These are phyloP conservation scores for Collybiopsis confluens DNA, from an alignment of 768 basidiomycete genomes.

Conservation along the genomic window DNA sequence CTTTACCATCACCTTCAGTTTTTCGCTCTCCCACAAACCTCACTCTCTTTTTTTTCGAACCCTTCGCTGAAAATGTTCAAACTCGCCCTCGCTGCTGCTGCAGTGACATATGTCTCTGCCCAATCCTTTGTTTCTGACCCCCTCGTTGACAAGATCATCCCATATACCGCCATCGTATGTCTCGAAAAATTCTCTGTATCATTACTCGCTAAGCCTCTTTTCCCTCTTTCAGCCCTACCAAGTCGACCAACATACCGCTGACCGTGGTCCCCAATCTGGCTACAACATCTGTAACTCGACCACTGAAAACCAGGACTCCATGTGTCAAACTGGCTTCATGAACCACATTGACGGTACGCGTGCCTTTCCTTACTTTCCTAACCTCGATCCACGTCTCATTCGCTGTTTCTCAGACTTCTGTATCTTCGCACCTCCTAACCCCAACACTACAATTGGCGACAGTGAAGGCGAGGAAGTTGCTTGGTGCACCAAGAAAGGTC, in stretches of 20 bases:
- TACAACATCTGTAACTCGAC: conserved; percentile 69
- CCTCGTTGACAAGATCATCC: conserved; percentile 8
- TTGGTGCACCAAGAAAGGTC: conserved; percentile 63
- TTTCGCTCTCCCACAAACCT: conserved; percentile 2
- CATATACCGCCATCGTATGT: conserved; percentile 9
- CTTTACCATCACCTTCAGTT: not conserved
- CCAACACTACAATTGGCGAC: conserved; percentile 50
- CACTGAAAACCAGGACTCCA: conserved; percentile 53
- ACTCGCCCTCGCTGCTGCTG: conserved; percentile 6
- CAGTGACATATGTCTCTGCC: conserved; percentile 8
- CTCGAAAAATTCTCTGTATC: too few species aligned
- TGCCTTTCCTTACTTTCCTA: not conserved
- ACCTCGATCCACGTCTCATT: not conserved
- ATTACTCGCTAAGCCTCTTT: not conserved
- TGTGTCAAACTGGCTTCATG: conserved; percentile 57
- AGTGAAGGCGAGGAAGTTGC: conserved; percentile 60
- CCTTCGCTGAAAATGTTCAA: conserved; percentile 2
- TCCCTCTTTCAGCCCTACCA: conserved; percentile 38
- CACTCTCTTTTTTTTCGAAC: conserved; percentile 1
- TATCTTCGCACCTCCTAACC: conserved; percentile 46
- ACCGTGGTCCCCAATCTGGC: conserved; percentile 42
- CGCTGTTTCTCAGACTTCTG: conserved; percentile 49
- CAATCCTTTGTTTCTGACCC: conserved; percentile 10
- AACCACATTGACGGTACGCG: conserved; percentile 51
- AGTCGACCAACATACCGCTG: conserved; percentile 30